Base-by-base conservation (phyloP, 2,329 filamentous ascomycete genomes). In the Exutisphaerella laricina region DNA sequence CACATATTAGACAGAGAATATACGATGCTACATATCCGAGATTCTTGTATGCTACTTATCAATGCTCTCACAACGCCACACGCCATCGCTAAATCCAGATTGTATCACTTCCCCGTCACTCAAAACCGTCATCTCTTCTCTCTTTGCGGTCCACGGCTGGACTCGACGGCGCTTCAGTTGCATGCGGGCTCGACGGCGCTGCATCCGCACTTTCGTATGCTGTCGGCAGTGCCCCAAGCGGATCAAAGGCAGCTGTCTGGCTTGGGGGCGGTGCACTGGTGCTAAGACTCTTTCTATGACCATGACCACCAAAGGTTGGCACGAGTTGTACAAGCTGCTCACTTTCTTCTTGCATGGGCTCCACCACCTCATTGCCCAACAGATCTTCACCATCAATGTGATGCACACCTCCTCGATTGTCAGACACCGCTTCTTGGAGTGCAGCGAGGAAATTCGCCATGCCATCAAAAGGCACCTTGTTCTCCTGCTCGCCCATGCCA, bases 361-460 rank as follows among this genome's bases (percentile, higher is more conserved):
- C 62, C 5, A 58, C 53, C 10, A 56, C 49, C 12, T 39, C 39
- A 7, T 49, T 44, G 6, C 56, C 16, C 68, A 63, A 43, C 25
- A 58, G 34, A 36, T 58, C 58, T 17, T 47, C 52, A 32, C 50
- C 53, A 65, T 56, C 53, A 62, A 64, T 55, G 69, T 50, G 59
- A 43, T 43, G 55, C 5, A 53, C 51, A n/a, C 56, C 57, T 2
- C 66, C 51, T 9, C 67, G 53, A 16, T 67, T 59, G 0, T 53
- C 62, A 7, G 66, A 74, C 20, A 80, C 79, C 0, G 80, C 81
- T 14, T 83, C 76, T 54, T 80, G 79, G 31, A 89, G 67, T 2
- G 81, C 78, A 33, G 79, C 72, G 50, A 90, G 78, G 54, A 88
- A 88, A 16, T 50, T 58, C 43, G 72, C 69, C 71, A 81, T 75